Percentiles rank a stretch among this genome's conserved stretches.
These are phyloP conservation scores for Lactarius akahatsu DNA, from an alignment of 768 basidiomycete species.

Conservation along the genomic window DNA sequence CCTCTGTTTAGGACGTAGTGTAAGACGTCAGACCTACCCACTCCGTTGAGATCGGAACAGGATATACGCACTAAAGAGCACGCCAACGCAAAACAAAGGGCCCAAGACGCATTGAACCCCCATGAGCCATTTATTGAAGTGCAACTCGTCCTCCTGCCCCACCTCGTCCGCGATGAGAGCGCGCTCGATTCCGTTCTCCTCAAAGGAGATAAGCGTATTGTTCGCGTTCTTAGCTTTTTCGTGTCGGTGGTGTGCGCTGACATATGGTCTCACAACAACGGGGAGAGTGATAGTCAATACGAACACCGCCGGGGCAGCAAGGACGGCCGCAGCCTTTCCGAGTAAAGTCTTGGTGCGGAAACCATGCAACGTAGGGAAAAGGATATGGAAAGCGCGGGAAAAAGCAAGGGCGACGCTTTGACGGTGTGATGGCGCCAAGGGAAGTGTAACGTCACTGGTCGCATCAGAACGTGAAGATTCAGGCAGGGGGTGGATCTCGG, in stretches of 20 bases:
- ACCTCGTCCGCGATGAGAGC: conserved; percentile 73
- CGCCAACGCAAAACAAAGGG: conserved; percentile 70
- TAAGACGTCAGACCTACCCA: conserved; percentile 4
- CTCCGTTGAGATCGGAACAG: neutral
- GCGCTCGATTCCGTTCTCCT: conserved; percentile 71
- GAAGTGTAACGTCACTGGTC: conserved; percentile 47
- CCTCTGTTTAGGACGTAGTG: conserved; percentile 39
- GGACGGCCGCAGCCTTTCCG: conserved; percentile 69
- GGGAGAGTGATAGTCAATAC: conserved; percentile 85
- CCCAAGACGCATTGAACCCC: conserved; percentile 81
- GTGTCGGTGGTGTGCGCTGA: conserved; percentile 32
- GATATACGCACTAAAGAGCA: conserved; percentile 69
- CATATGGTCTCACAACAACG: conserved; percentile 72
- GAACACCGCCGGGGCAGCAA: conserved; percentile 87
- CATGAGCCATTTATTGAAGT: conserved; percentile 81
- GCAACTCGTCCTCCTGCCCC: conserved; percentile 62
- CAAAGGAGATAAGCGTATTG: conserved; percentile 61
- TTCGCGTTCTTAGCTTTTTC: conserved; percentile 47
- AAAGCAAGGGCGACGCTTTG: conserved; percentile 41
- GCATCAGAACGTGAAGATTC: conserved; percentile 47
- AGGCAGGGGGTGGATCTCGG: conserved; percentile 59
- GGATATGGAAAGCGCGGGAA: conserved; percentile 50
- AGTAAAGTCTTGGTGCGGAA: conserved; percentile 68
- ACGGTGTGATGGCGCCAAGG: conserved; percentile 44
- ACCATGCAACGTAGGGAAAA: conserved; percentile 84